These are phyloP conservation scores for Theileria luwenshuni DNA, from an alignment of 169 alveolate genomes.

Conservation along the genomic window DNA sequence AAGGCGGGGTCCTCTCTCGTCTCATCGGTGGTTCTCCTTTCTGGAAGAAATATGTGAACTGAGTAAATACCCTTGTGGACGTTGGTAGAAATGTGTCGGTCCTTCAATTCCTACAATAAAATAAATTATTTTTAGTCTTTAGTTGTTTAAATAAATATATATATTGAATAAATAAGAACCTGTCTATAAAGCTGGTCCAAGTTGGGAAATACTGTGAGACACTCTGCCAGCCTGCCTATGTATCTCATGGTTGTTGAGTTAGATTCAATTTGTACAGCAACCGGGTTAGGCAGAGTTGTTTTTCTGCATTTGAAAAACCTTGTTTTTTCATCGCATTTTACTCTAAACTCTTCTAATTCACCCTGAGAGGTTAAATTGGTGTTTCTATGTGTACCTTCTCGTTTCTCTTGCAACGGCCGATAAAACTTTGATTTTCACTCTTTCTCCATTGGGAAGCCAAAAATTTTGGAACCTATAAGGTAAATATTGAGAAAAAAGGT, in stretches of 20 bases:
- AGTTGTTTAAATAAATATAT: neutral
- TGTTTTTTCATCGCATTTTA: conserved; percentile 34
- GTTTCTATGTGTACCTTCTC: conserved; percentile 33
- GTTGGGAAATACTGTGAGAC: conserved; percentile 58
- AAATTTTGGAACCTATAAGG: conserved; percentile 64
- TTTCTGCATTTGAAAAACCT: conserved; percentile 40
- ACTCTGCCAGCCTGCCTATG: conserved; percentile 51
- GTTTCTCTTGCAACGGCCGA: conserved; percentile 46
- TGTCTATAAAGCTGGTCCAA: conserved; percentile 41
- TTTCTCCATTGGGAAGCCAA: conserved; percentile 64
- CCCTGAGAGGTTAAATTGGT: conserved; percentile 29
- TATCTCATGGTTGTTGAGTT: conserved; percentile 20
- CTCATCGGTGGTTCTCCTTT: conserved; percentile 60
- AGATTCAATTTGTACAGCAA: conserved; percentile 49
- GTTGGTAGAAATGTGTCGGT: conserved; percentile 54
- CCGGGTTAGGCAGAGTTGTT: conserved; percentile 48
- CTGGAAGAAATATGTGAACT: conserved; percentile 20
- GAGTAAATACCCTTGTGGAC: conserved; percentile 40
- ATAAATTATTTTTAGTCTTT: neutral
- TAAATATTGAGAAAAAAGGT: neutral
- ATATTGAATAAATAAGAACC: conserved; percentile 21
- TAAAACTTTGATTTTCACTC: conserved; percentile 38
- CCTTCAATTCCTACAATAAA: conserved; percentile 51
- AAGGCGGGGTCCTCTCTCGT: conserved; percentile 30
- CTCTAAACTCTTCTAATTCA: conserved; percentile 36